phyloP scores from a whole-genome alignment of 2,329 filamentous ascomycete species.

The Achaetomium macrosporum region DNA sequence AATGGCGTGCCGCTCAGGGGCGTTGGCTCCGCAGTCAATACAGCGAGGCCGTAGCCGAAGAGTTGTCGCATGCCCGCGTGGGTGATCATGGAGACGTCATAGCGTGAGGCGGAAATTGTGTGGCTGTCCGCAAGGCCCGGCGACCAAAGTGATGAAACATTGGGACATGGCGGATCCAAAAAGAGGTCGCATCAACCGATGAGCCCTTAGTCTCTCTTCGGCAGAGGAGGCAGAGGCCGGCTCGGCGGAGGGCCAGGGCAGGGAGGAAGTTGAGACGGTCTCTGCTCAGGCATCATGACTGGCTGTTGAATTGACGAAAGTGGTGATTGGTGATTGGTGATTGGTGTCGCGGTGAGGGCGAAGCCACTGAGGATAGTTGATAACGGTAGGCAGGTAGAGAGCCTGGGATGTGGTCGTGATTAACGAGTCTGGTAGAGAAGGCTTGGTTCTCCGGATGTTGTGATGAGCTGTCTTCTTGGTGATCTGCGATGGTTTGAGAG shows the following conservation, averaged over 20 bases:
- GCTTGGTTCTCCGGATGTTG: constrained; percentile 10
- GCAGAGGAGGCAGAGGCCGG: constrained; percentile 59
- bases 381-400: neutral
- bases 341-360: constrained; percentile 1
- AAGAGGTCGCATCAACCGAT: neutral
- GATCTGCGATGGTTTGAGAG: constrained; percentile 20
- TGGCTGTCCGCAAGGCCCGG: constrained; percentile 11
- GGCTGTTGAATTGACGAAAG: constrained; percentile 10
- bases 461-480: constrained; percentile 14
- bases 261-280: constrained; percentile 60
- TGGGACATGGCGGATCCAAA: constrained; percentile 14
- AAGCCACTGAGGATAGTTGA: neutral
- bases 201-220: constrained; percentile 50
- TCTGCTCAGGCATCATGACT: constrained; percentile 49
- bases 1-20: constrained; percentile 12
- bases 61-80: constrained; percentile 17
- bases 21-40: constrained; percentile 1
- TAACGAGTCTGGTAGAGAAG: constrained; percentile 7
- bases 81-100: constrained; percentile 5
- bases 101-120: constrained; percentile 14
- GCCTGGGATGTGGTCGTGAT: constrained; percentile 2
- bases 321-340: neutral
- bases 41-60: constrained; percentile 15
- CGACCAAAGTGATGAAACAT: constrained; percentile 16
- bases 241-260: constrained; percentile 61